These are phyloP conservation scores for Pseudisothecium myosuroides DNA, from an alignment of 225 moss, liverwort and hornwort genomes.

Conservation along the genomic window DNA sequence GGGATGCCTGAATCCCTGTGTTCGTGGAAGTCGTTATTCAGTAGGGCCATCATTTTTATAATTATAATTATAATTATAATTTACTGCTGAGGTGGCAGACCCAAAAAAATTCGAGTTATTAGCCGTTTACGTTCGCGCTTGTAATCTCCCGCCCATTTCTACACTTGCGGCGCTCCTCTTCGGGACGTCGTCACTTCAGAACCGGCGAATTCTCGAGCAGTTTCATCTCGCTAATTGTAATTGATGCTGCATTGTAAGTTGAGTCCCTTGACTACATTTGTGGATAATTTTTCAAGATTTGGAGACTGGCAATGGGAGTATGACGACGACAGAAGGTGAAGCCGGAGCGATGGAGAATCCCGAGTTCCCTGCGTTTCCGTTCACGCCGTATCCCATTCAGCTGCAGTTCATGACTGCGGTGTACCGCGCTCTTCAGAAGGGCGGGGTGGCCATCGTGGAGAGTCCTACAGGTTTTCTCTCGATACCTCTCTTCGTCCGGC, in stretches of 20 bases:
- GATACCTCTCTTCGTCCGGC: not conserved
- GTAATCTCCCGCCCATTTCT: not conserved
- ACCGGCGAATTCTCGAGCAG: not conserved
- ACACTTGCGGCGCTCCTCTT: not conserved
- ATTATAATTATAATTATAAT: too few species aligned
- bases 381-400: slow-evolving; percentile 86
- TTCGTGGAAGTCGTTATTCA: not conserved
- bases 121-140: too few species aligned
- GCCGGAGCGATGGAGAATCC: slow-evolving; percentile 6
- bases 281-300: not conserved
- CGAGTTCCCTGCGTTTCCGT: slow-evolving; percentile 81
- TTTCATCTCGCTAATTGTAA: not conserved
- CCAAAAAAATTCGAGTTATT: too few species aligned
- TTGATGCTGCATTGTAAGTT: not conserved
- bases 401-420: slow-evolving; percentile 81
- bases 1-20: not conserved
- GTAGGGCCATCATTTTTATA: too few species aligned
- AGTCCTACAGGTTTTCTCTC: slow-evolving; percentile 68
- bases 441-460: slow-evolving; percentile 87
- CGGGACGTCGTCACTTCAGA: not conserved
- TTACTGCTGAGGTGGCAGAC: too few species aligned
- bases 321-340: not conserved
- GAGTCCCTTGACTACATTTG: not conserved
- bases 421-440: slow-evolving; percentile 70
- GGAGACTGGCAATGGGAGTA: not conserved